Base-by-base conservation (phyloP, 164 flowering plant species). In the Nymphaea thermarum region DNA sequence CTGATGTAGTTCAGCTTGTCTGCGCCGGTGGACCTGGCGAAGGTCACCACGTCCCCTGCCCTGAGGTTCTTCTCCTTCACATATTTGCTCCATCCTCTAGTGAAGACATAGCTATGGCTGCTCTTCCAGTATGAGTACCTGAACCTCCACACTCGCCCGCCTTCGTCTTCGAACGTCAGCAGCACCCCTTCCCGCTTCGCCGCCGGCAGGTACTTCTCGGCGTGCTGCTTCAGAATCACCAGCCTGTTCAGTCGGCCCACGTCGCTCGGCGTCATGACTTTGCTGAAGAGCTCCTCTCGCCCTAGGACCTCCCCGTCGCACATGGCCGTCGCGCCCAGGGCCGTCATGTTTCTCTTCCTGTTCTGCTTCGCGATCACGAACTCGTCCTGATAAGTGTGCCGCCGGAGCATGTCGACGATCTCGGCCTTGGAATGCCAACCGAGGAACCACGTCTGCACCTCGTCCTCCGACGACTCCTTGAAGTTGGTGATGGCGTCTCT, bases 211-310 rank as follows among this genome's bases (percentile, higher is more conserved):
- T 88, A 80, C 71, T 80, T 89, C 78, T 93, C 96, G 2, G 98
- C 98, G 67, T 93, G 94, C 51, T 89, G 97, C 69, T 92, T 92
- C 2, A 96, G 98, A 4, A 92, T 90, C 44, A 92, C 98, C 5
- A 92, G 76, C 53, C 98, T 80, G 83, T 93, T 93, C 63, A 93
- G 74, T 79, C 89, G 91, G 17, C 98, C 98, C 2, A 93, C 98
- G 62, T 93, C 98, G 76, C 98, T 93, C 1, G 98, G 98, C 4
- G 97, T 93, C 17, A 93, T 91, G 7, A 86, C 80, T 71, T 93
- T 93, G 60, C 89, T 94, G 71, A 93, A 93, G 0, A 93, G 84
- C 64, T 62, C 41, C 4, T 62, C 64, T 2, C 82, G 4, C 78
- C 78, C 36, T 16, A 36, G 5, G 6, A 4, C 16, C 18, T 41